phyloP scores from a whole-genome alignment of 2,329 filamentous ascomycete genomes.

The Macrophomina tecta region DNA sequence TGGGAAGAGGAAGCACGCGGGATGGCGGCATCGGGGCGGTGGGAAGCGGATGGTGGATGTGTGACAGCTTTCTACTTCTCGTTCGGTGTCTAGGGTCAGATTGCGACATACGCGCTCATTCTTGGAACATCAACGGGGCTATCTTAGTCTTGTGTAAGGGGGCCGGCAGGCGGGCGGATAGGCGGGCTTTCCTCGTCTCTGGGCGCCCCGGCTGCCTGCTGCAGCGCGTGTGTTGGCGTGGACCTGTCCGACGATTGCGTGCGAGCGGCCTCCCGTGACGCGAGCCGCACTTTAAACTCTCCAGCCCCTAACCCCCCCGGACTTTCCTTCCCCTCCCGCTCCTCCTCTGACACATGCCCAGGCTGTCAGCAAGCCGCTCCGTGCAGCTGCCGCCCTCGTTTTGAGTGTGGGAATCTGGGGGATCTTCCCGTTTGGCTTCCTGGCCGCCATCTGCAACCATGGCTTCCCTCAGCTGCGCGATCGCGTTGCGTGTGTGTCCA shows the following conservation, averaged over 20 bases:
- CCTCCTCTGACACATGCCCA: neutral
- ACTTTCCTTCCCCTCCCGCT: neutral
- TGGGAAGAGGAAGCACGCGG: neutral
- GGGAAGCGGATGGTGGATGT: neutral
- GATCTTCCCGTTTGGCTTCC: no score
- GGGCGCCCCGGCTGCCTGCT: neutral
- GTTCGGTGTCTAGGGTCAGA: conserved; percentile 14
- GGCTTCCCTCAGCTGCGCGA: no score
- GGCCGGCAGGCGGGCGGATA: neutral
- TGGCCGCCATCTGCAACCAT: no score
- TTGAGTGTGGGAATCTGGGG: no score
- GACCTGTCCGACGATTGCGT: conserved; percentile 14
- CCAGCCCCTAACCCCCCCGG: no score
- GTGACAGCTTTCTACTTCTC: neutral
- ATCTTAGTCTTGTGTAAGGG: neutral
- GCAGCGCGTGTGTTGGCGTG: neutral
- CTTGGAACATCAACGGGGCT: neutral
- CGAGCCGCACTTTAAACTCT: neutral
- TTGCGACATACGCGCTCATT: conserved; percentile 19
- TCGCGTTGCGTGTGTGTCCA: no score
- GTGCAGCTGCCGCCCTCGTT: no score
- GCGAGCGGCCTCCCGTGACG: conserved; percentile 9
- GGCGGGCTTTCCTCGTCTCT: neutral
- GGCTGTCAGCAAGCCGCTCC: no score
- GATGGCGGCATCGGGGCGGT: neutral